Conservation (phyloP, 257 asterid genomes). For the Gentiana macrophylla region DNA sequence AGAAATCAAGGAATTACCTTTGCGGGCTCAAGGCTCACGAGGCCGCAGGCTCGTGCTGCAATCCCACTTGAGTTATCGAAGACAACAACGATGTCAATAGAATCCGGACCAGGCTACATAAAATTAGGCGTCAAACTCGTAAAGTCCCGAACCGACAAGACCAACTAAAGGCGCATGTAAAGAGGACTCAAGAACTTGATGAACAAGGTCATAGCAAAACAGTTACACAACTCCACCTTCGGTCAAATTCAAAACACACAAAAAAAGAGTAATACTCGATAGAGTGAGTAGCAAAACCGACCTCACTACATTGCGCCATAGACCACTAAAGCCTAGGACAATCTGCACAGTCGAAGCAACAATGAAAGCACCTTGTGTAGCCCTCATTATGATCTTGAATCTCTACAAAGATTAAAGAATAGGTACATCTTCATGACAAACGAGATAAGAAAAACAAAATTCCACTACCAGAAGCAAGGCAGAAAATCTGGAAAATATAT, state of each 20-base stretch:
- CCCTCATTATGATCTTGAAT: conserved; percentile 79
- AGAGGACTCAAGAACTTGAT: conserved; percentile 65
- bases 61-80: too few relatives aligned
- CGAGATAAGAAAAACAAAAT: too few relatives aligned
- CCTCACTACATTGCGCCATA: conserved; percentile 75
- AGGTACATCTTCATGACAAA: too few relatives aligned
- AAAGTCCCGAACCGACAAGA: conserved; percentile 68
- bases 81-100: conserved; percentile 95
- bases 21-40: too few relatives aligned
- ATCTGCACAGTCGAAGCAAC: conserved; percentile 79
- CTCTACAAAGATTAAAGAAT: conserved; percentile 21
- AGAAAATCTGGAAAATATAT: too few relatives aligned
- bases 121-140: conserved; percentile 46
- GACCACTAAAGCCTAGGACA: conserved; percentile 86
- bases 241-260: not conserved
- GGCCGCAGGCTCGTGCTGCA: too few relatives aligned
- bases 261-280: not conserved
- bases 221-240: too few relatives aligned
- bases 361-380: conserved; percentile 78
- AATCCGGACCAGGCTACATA: conserved; percentile 99
- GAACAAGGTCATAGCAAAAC: not conserved
- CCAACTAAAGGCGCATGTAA: conserved; percentile 64
- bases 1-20: too few relatives aligned
- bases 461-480: too few relatives aligned
- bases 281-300: conserved; percentile 10